Evolutionary conservation across 2,329 filamentous ascomycete genomes (phyloP).

Genomic region (Aspergillus ustus): DNA sequence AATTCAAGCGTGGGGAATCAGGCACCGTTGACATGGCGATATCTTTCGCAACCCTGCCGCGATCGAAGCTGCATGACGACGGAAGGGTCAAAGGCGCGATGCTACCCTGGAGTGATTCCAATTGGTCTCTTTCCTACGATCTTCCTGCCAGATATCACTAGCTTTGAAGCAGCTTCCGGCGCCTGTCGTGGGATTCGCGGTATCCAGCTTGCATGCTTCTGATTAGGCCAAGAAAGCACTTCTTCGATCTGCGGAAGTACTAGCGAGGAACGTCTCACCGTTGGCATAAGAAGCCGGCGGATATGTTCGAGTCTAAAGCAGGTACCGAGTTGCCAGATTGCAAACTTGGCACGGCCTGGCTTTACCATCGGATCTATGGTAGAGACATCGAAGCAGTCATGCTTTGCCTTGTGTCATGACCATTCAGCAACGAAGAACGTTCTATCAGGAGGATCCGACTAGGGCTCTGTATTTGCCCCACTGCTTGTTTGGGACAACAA

Average conservation of each 20-base stretch:
- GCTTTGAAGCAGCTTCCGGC: not conserved
- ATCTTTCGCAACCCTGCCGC: not conserved
- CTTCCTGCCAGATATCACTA: not conserved
- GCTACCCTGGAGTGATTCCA: not conserved
- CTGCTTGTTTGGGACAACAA: too few species aligned
- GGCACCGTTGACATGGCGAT: not conserved
- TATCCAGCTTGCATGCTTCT: not conserved
- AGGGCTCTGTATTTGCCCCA: too few species aligned
- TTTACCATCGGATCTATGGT: too few species aligned
- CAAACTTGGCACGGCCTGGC: too few species aligned
- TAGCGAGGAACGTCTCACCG: not conserved
- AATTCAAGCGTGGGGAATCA: not conserved
- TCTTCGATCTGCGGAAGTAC: not conserved
- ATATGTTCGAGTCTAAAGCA: not conserved
- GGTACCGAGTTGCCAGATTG: not conserved
- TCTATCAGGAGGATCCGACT: too few species aligned
- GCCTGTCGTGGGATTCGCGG: not conserved
- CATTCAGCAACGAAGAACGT: too few species aligned
- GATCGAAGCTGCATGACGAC: not conserved
- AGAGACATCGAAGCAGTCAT: too few species aligned
- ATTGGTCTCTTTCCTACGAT: not conserved
- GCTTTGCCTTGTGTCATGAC: too few species aligned
- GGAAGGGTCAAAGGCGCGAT: not conserved
- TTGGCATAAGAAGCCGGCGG: not conserved
- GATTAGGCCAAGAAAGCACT: not conserved